Evolutionary conservation across 2,329 filamentous ascomycete species (phyloP), one percentile per base, ranked within the genome.

Genomic region (Rutstroemia sp.): DNA sequence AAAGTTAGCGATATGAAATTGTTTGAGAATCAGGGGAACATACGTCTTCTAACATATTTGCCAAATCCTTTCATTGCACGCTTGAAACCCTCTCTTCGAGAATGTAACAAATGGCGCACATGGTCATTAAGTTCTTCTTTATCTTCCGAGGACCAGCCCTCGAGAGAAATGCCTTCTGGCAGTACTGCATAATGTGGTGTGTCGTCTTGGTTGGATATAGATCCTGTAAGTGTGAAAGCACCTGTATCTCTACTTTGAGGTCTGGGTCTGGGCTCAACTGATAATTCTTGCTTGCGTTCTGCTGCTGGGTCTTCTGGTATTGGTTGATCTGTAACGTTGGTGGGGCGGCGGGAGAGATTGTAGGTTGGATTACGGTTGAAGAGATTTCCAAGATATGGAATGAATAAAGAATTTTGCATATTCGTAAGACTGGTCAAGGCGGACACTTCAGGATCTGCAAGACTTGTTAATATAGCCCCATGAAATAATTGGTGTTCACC

Each of bases 31-130:
- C 30, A n/a, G 39, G 9, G 42, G 27, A 34, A 75, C 79, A 73
- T 70, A 83, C 80, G 88, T 64, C 83, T 82, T 41, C 78, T 78
- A 14, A 91, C 79, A 67, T 95, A 95, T 71, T 92, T 83, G 3
- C 83, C 82, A 66, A 95, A 95, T 0, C 88, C 89, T 68, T 83
- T 86, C 81, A 92, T 82, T 12, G 81, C 75, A 39, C 88, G 85
- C 72, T 91, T 92, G 73, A 95, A 88, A 57, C 84, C 86, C 38
- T 86, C 87, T 16, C 88, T 81, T 54, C 83, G 82, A 6, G 90
- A 95, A 71, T 95, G 90, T 44, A 95, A 73, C 82, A 94, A 89
- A 68, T 95, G 90, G 34, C 90, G 80, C 17, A 95, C 90, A 68
- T 92, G 72, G 63, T 95, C 90, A 65, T 95, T 89, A 41, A 95